A percentile compares a stretch with the other conserved stretches of the same genome.
These are phyloP conservation scores for Penicillium sp. DNA, from an alignment of 2,329 filamentous ascomycete genomes.

Conservation along the genomic window DNA sequence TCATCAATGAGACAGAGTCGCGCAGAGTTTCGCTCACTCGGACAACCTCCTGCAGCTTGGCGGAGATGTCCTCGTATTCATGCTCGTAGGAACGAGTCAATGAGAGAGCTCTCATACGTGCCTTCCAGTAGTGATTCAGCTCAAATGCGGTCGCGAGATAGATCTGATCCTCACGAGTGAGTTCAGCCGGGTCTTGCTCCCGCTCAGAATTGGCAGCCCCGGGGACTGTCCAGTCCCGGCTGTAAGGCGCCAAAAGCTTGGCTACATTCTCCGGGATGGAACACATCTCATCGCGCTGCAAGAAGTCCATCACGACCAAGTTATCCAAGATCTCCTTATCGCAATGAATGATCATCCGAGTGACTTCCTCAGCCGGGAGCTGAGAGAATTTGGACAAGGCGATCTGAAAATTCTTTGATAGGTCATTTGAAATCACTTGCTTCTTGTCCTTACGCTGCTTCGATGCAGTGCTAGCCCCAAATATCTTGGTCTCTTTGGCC, in stretches of 20 bases:
- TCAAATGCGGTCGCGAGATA: constrained; percentile 91
- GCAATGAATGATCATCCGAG: constrained; percentile 92
- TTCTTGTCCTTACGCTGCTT: constrained; percentile 92
- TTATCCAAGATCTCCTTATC: constrained; percentile 86
- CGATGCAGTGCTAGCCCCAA: constrained; percentile 57
- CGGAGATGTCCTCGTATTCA: constrained; percentile 87
- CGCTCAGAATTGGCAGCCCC: constrained; percentile 70
- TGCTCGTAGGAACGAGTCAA: constrained; percentile 76
- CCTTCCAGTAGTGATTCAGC: constrained; percentile 97
- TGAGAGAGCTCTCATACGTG: constrained; percentile 83
- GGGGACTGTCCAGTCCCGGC: constrained; percentile 90
- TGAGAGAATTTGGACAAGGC: constrained; percentile 90
- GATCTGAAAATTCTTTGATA: constrained; percentile 88
- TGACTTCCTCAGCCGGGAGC: constrained; percentile 72
- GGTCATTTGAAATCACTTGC: constrained; percentile 85
- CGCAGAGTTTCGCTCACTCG: constrained; percentile 80
- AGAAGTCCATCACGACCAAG: constrained; percentile 88
- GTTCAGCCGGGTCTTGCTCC: constrained; percentile 78
- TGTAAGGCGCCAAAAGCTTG: constrained; percentile 91
- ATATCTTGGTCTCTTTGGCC: constrained; percentile 89
- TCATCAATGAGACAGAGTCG: constrained; percentile 90
- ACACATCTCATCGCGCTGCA: constrained; percentile 87
- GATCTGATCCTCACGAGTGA: constrained; percentile 92
- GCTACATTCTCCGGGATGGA: constrained; percentile 83
- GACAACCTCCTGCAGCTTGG: constrained; percentile 80